phyloP scores from a whole-genome alignment of 2,329 filamentous ascomycete species.

The Aspergillus transmontanensis region DNA sequence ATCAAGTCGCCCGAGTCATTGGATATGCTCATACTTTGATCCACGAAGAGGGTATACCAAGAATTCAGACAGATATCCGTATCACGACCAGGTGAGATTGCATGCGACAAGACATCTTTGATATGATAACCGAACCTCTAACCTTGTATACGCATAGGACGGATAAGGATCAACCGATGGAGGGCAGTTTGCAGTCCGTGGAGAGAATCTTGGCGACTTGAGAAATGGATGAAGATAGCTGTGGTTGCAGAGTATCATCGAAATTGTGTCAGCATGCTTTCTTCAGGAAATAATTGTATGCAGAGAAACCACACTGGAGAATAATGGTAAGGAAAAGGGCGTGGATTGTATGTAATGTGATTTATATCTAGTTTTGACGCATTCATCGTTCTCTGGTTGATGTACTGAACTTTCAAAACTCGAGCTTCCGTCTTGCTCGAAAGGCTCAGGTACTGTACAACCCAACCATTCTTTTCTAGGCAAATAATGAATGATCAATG shows the following conservation, averaged over 20 bases:
- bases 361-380: not conserved
- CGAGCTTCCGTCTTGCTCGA: not conserved
- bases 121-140: not conserved
- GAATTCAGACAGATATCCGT: conserved; percentile 83
- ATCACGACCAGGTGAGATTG: conserved; percentile 69
- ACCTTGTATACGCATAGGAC: conserved; percentile 54
- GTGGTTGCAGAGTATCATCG: not conserved
- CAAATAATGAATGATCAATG: not conserved
- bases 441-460: not conserved
- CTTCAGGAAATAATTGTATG: not conserved
- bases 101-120: not conserved
- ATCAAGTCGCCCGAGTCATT: conserved; percentile 75
- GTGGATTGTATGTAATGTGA: not conserved
- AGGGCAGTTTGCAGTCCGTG: conserved; percentile 69
- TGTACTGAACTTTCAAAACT: not conserved
- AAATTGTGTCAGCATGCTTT: not conserved
- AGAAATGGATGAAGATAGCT: not conserved
- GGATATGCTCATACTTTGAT: conserved; percentile 76
- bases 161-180: conserved; percentile 76
- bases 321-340: not conserved
- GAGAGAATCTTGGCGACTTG: conserved; percentile 48
- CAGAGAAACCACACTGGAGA: not conserved
- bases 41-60: conserved; percentile 70
- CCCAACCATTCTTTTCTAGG: not conserved
- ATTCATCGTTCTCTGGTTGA: not conserved